phyloP scores from a whole-genome alignment of 768 basidiomycete species.

The Calocybe gangraenosa region DNA sequence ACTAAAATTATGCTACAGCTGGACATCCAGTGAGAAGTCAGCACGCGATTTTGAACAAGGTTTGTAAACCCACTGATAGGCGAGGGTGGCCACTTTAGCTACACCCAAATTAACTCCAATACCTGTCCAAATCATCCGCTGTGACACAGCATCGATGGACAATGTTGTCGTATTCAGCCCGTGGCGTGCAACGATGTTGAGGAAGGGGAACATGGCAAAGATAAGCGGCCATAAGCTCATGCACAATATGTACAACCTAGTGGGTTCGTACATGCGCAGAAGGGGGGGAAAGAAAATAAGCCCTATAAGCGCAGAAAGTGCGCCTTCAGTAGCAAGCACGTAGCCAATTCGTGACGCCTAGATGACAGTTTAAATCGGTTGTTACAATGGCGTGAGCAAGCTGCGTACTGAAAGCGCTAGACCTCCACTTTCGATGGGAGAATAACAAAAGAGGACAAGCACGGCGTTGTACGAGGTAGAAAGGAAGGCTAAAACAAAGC shows the following conservation, averaged over 20 bases:
- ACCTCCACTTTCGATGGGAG: slow-evolving; percentile 52
- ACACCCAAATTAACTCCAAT: slow-evolving; percentile 41
- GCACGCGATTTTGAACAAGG: not conserved
- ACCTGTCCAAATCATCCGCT: slow-evolving; percentile 44
- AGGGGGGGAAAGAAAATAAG: slow-evolving; percentile 51
- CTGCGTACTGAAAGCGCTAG: slow-evolving; percentile 52
- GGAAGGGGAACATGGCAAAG: slow-evolving; percentile 45
- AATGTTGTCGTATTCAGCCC: slow-evolving; percentile 28
- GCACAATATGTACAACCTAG: slow-evolving; percentile 49
- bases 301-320: slow-evolving; percentile 45
- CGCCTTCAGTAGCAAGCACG: slow-evolving; percentile 50
- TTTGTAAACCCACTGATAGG: slow-evolving; percentile 45
- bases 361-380: not conserved
- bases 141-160: slow-evolving; percentile 18
- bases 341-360: slow-evolving; percentile 59
- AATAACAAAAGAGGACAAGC: slow-evolving; percentile 67
- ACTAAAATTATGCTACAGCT: slow-evolving; percentile 63
- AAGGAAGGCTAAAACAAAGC: slow-evolving; percentile 49
- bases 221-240: slow-evolving; percentile 53
- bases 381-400: not conserved
- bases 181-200: slow-evolving; percentile 45
- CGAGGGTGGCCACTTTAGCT: slow-evolving; percentile 40
- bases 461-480: slow-evolving; percentile 59
- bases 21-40: slow-evolving; percentile 4
- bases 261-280: slow-evolving; percentile 45